Percentiles rank a stretch among this genome's conserved stretches.
These are phyloP conservation scores for Oryza punctata DNA, from an alignment of 176 grass and related monocot species.

Conservation along the genomic window DNA sequence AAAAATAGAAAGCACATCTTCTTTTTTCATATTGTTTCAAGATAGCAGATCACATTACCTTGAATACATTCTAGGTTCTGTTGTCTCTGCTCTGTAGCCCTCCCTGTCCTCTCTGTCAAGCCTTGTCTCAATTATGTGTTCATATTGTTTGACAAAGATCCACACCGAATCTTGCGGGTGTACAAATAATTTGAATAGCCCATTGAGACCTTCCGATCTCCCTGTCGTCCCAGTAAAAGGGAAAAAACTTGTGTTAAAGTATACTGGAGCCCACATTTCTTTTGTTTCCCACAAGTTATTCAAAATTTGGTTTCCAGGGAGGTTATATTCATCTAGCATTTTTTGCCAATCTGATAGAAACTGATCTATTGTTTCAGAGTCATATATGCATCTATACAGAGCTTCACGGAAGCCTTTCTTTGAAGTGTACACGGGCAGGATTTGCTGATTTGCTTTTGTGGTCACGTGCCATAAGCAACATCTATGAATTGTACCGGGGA, in stretches of 20 bases:
- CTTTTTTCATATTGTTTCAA: too few species aligned
- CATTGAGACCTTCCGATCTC: neutral
- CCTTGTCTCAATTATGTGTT: neutral
- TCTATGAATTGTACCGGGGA: neutral
- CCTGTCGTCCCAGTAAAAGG: neutral
- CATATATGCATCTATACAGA: neutral
- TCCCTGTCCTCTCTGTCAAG: neutral
- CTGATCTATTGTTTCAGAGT: neutral
- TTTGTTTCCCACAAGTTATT: neutral
- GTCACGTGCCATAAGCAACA: neutral
- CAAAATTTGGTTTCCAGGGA: neutral
- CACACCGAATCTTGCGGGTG: neutral
- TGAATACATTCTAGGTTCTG: neutral
- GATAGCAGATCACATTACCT: neutral
- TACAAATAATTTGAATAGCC: neutral
- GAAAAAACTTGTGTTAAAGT: neutral
- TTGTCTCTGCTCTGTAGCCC: neutral
- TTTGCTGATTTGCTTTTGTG: accelerated
- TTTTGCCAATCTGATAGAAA: neutral
- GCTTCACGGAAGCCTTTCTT: neutral
- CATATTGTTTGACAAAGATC: neutral
- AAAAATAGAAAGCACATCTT: too few species aligned
- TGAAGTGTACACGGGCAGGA: too few species aligned
- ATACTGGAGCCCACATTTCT: neutral
- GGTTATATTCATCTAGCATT: neutral